A percentile compares a stretch with the other conserved stretches of the same genome.
Conservation (phyloP, 805 yeast species). For the Kazachstania martiniae region DNA sequence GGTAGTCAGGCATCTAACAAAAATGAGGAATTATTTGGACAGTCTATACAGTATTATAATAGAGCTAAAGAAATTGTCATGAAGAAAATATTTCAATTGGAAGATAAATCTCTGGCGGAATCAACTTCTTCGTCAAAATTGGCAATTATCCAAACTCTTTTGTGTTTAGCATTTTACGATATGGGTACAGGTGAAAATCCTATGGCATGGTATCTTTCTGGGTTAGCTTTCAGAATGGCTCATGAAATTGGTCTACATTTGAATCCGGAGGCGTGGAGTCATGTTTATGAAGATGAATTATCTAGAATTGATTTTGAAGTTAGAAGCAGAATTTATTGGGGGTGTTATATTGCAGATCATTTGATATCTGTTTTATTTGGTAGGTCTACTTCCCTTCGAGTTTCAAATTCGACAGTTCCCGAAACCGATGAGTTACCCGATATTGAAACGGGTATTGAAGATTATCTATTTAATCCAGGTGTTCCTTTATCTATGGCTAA, state of each 20-base stretch:
- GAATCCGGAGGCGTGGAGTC: slow-evolving; percentile 44
- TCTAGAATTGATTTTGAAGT: slow-evolving; percentile 40
- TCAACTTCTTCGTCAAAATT: slow-evolving; percentile 33
- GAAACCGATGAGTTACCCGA: slow-evolving; percentile 48
- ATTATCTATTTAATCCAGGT: slow-evolving; percentile 32
- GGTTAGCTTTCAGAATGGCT: slow-evolving; percentile 50
- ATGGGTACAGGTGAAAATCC: slow-evolving; percentile 45
- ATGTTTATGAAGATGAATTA: slow-evolving; percentile 29
- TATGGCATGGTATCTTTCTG: slow-evolving; percentile 50
- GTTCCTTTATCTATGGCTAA: slow-evolving; percentile 15
- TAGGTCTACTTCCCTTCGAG: slow-evolving; percentile 40
- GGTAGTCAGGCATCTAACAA: slow-evolving; percentile 37
- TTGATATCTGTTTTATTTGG: slow-evolving; percentile 45
- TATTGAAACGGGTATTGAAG: slow-evolving; percentile 44
- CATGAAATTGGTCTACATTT: slow-evolving; percentile 49
- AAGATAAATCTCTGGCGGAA: slow-evolving; percentile 15
- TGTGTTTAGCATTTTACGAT: slow-evolving; percentile 46
- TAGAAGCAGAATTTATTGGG: slow-evolving; percentile 51
- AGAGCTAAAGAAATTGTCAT: slow-evolving; percentile 35
- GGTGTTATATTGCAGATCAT: slow-evolving; percentile 50
- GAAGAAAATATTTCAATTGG: slow-evolving; percentile 28
- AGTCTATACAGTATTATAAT: slow-evolving; percentile 34
- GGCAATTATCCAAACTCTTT: slow-evolving; percentile 42
- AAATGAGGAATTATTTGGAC: slow-evolving; percentile 25
- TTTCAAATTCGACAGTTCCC: slow-evolving; percentile 47